Conservation (phyloP, 208 protist species). For the Leishmania guyanensis region DNA sequence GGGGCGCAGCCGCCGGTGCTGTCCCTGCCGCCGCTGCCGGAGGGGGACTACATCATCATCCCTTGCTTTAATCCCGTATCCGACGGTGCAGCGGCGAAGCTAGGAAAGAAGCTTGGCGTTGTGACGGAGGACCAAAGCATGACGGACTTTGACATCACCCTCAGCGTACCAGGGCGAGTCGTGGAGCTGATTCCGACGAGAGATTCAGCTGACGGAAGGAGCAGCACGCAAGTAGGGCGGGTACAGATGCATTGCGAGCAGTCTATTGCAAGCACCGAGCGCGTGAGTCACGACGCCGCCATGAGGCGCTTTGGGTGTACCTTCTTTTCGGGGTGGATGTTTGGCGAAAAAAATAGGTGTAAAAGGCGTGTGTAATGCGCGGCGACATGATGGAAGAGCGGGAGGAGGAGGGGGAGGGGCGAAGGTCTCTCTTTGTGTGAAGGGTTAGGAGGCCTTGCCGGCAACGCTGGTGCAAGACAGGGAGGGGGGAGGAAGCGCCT, state of each 20-base stretch:
- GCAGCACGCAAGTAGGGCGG: neutral
- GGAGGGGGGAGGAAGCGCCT: neutral
- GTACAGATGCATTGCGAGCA: neutral
- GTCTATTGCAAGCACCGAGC: neutral
- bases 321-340: conserved; percentile 2
- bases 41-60: conserved; percentile 75
- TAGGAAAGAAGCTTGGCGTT: conserved; percentile 41
- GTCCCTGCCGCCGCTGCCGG: conserved; percentile 47
- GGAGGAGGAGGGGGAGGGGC: neutral
- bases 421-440: neutral
- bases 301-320: neutral
- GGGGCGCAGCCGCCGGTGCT: conserved; percentile 7
- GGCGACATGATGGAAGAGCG: neutral
- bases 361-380: neutral
- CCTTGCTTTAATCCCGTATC: conserved; percentile 26
- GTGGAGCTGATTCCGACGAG: conserved; percentile 2
- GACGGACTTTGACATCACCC: neutral
- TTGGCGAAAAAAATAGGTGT: neutral
- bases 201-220: neutral
- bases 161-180: neutral
- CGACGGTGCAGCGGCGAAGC: conserved; percentile 39
- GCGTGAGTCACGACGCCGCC: neutral
- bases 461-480: neutral
- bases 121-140: neutral
- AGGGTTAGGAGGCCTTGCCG: neutral